phyloP scores from a whole-genome alignment of 2,329 filamentous ascomycete genomes.

The Colletotrichum graminicola region DNA sequence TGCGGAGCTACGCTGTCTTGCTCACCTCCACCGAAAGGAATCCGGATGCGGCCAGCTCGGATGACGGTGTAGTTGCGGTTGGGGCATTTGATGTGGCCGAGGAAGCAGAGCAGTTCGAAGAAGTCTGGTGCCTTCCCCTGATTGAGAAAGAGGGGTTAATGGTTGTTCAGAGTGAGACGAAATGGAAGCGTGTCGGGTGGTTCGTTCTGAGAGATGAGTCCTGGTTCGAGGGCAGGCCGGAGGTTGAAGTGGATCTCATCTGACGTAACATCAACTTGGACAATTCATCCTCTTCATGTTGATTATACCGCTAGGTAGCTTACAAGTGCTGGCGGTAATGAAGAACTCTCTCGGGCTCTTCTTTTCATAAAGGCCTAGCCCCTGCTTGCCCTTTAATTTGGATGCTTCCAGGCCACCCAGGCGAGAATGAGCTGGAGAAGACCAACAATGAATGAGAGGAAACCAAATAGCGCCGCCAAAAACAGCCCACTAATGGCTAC shows the following conservation, averaged over 20 bases:
- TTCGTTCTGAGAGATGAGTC: slow-evolving; percentile 1
- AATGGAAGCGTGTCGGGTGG: slow-evolving; percentile 26
- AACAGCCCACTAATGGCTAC: not conserved
- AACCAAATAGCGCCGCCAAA: not conserved
- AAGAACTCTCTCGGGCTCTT: not conserved
- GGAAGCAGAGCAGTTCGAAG: not conserved
- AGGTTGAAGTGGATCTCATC: slow-evolving; percentile 8
- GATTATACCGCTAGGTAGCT: not conserved
- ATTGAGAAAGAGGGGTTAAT: slow-evolving; percentile 23
- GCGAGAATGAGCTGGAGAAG: not conserved
- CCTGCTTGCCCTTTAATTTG: not conserved
- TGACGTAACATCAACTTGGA: not conserved
- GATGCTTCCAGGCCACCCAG: not conserved
- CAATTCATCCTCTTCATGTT: not conserved
- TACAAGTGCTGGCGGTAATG: no score
- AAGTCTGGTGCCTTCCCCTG: slow-evolving; percentile 13
- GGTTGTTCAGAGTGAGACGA: not conserved
- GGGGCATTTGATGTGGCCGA: slow-evolving; percentile 27
- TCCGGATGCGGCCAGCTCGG: no score
- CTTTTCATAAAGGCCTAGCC: not conserved
- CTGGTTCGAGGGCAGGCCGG: slow-evolving; percentile 6
- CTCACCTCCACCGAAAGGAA: not conserved
- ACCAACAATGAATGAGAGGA: not conserved
- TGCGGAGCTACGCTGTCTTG: not conserved
- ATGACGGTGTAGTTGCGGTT: not conserved